Evolutionary conservation across 2,329 filamentous ascomycete species (phyloP).

Genomic region (Trichoderma aggressivum): DNA sequence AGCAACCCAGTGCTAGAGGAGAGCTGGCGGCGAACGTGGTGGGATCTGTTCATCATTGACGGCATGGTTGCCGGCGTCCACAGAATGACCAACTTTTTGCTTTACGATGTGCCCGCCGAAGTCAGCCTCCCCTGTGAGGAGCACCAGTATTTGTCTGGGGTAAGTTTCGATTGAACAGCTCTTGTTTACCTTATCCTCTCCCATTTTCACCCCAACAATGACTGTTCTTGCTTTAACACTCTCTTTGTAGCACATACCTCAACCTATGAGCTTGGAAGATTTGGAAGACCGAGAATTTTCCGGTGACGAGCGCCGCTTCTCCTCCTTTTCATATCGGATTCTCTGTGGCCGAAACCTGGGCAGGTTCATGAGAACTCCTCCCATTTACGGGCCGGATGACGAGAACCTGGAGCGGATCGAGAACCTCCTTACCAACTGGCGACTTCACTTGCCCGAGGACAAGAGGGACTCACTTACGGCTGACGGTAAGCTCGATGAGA

Average conservation of each 20-base stretch:
- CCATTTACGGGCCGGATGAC: slow-evolving; percentile 51
- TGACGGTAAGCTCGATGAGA: slow-evolving; percentile 74
- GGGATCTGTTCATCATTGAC: slow-evolving; percentile 78
- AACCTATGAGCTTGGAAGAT: slow-evolving; percentile 63
- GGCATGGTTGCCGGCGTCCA: slow-evolving; percentile 81
- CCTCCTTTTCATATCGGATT: slow-evolving; percentile 81
- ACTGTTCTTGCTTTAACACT: not conserved
- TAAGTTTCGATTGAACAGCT: slow-evolving; percentile 34
- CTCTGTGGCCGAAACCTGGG: slow-evolving; percentile 77
- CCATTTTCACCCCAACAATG: not conserved
- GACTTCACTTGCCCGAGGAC: slow-evolving; percentile 68
- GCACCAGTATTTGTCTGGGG: slow-evolving; percentile 60
- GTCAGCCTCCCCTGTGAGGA: slow-evolving; percentile 81
- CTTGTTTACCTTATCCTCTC: not conserved
- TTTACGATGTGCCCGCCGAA: slow-evolving; percentile 64
- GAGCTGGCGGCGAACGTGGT: slow-evolving; percentile 86
- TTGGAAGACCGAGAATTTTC: slow-evolving; percentile 75
- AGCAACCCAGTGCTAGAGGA: slow-evolving; percentile 71
- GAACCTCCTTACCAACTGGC: slow-evolving; percentile 65
- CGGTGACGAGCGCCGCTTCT: slow-evolving; percentile 67
- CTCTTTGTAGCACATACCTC: slow-evolving; percentile 49
- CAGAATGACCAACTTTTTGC: slow-evolving; percentile 64
- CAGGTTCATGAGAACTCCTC: slow-evolving; percentile 62
- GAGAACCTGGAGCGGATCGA: slow-evolving; percentile 52
- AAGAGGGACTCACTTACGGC: slow-evolving; percentile 69